Evolutionary conservation across 2,329 filamentous ascomycete genomes (phyloP).

Genomic region (Apiospora hydei): DNA sequence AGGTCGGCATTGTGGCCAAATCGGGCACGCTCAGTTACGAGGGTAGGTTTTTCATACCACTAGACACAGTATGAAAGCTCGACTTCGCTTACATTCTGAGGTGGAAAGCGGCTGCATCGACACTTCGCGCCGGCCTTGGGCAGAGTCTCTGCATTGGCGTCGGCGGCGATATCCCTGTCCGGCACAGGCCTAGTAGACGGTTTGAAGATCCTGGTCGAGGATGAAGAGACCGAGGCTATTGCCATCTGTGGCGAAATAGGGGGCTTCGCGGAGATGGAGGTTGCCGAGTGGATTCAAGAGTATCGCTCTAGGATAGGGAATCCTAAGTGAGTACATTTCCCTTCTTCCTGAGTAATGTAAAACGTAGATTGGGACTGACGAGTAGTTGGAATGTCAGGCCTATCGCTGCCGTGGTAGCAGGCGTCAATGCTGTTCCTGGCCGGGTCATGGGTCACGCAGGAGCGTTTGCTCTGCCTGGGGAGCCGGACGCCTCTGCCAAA

Average conservation of each 20-base stretch:
- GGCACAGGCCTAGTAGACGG: conserved; percentile 79
- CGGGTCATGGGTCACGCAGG: conserved; percentile 83
- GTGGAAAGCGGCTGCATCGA: conserved; percentile 68
- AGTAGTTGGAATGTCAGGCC: conserved; percentile 55
- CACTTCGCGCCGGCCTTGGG: conserved; percentile 72
- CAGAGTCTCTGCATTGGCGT: conserved; percentile 78
- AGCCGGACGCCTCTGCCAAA: conserved; percentile 71
- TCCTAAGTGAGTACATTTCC: conserved; percentile 64
- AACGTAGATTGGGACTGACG: conserved; percentile 14
- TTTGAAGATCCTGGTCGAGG: conserved; percentile 69
- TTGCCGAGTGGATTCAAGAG: conserved; percentile 75
- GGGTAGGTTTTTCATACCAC: conserved; percentile 37
- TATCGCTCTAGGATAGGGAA: conserved; percentile 64
- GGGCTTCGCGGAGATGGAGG: conserved; percentile 72
- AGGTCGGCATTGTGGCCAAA: conserved; percentile 75
- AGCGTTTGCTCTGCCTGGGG: conserved; percentile 72
- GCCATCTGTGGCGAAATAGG: conserved; percentile 78
- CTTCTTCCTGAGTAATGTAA: not conserved
- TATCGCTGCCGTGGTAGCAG: conserved; percentile 75
- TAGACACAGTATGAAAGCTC: not conserved
- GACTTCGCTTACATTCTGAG: conserved; percentile 22
- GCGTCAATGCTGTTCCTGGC: conserved; percentile 67
- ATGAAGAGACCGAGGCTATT: conserved; percentile 74
- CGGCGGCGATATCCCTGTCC: conserved; percentile 74
- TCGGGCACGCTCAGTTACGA: conserved; percentile 80